A percentile compares a stretch with the other conserved stretches of the same genome.
Evolutionary conservation across 345 rosid genomes (phyloP).

Genomic region (Gossypium raimondii): DNA sequence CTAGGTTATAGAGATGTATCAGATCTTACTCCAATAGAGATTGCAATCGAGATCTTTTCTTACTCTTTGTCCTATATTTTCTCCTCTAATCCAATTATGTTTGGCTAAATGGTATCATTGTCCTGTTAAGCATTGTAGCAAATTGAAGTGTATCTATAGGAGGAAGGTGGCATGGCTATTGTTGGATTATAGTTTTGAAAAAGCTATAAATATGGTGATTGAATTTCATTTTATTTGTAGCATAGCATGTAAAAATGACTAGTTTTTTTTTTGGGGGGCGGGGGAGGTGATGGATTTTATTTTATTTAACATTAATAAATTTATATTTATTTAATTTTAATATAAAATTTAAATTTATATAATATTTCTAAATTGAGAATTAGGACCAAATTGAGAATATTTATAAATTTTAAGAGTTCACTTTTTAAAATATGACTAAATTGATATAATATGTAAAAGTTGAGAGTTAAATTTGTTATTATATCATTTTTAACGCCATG

Average conservation of each 20-base stretch:
- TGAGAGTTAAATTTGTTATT: too few species aligned
- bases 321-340: too few species aligned
- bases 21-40: slow-evolving; percentile 18
- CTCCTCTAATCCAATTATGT: neutral
- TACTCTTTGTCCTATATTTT: neutral
- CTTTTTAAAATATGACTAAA: too few species aligned
- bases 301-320: too few species aligned
- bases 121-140: slow-evolving; percentile 47
- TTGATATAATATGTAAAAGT: too few species aligned
- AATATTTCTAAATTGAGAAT: too few species aligned
- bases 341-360: too few species aligned
- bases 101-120: slow-evolving; percentile 1
- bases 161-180: slow-evolving; percentile 25
- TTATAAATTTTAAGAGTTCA: too few species aligned
- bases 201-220: slow-evolving; percentile 7
- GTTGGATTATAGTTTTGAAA: slow-evolving; percentile 7
- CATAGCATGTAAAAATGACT: neutral
- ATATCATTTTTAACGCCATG: too few species aligned
- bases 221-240: neutral
- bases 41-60: slow-evolving; percentile 64
- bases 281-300: too few species aligned
- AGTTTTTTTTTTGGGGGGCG: neutral
- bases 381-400: too few species aligned
- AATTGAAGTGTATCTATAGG: slow-evolving; percentile 39
- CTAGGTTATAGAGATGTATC: slow-evolving; percentile 59